Percentiles rank a stretch among this genome's conserved stretches.
These are phyloP conservation scores for Thymus mandschuricus DNA, from an alignment of 257 asterid species.

Conservation along the genomic window DNA sequence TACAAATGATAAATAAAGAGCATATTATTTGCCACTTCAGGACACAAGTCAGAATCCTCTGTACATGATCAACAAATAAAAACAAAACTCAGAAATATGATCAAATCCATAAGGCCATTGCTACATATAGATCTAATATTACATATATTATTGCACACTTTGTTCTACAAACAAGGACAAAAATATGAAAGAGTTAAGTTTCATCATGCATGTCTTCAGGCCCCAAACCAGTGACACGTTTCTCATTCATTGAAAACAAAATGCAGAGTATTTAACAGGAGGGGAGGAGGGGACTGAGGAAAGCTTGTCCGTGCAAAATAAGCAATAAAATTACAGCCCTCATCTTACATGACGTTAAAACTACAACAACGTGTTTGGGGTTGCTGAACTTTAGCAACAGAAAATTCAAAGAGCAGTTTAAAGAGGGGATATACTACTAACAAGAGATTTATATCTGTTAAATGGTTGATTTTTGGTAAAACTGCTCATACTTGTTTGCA, in stretches of 20 bases:
- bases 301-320: slow-evolving; percentile 1
- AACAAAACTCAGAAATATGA: no score
- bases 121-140: no score
- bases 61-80: no score
- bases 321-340: no score
- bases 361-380: not conserved
- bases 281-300: not conserved
- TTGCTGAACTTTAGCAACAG: not conserved
- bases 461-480: not conserved
- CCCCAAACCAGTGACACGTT: not conserved
- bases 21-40: no score
- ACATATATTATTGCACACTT: no score
- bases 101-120: no score
- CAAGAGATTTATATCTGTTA: not conserved
- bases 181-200: no score
- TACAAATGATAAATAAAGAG: no score
- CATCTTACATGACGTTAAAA: not conserved
- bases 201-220: not conserved
- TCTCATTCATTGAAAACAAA: slow-evolving; percentile 4
- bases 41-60: no score
- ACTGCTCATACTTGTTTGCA: not conserved
- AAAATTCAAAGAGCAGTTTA: not conserved
- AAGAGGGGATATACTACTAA: not conserved
- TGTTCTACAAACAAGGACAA: no score
- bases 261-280: not conserved